phyloP scores from a whole-genome alignment of 768 basidiomycete species.

The Pleurotus cornucopiae region DNA sequence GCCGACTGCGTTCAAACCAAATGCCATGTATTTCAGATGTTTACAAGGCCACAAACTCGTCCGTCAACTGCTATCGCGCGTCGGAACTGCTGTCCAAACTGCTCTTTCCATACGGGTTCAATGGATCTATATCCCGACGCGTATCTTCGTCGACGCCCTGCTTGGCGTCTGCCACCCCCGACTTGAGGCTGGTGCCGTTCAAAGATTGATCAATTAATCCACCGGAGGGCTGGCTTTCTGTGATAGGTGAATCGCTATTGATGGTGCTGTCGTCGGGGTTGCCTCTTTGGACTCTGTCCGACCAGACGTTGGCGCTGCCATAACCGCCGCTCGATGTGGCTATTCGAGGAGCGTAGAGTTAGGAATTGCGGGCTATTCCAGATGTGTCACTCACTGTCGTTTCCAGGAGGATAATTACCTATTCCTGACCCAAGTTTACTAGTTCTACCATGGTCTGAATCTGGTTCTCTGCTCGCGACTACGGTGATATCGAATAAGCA shows the following conservation, averaged over 20 bases:
- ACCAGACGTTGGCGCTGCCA: constrained; percentile 1
- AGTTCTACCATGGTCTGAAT: too few relatives aligned
- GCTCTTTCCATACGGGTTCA: background rate
- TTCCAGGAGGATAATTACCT: too few relatives aligned
- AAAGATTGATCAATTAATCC: constrained; percentile 3
- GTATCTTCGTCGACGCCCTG: background rate
- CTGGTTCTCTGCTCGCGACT: too few relatives aligned
- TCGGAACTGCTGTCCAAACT: background rate
- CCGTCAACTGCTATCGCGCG: background rate
- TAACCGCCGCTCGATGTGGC: background rate
- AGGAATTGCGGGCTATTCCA: too few relatives aligned
- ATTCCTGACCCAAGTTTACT: too few relatives aligned
- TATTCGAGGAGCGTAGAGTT: background rate
- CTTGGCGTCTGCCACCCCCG: background rate
- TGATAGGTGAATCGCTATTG: background rate
- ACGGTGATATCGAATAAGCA: too few relatives aligned
- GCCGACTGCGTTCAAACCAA: too few relatives aligned
- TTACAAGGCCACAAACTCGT: too few relatives aligned
- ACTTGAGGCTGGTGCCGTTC: background rate
- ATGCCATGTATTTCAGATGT: too few relatives aligned
- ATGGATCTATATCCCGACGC: background rate
- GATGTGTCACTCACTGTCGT: too few relatives aligned
- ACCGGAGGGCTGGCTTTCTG: background rate
- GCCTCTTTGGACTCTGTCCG: background rate
- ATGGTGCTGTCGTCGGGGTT: background rate